Conservation (phyloP, 805 yeast genomes). For the Ogataea chonburiensis region DNA sequence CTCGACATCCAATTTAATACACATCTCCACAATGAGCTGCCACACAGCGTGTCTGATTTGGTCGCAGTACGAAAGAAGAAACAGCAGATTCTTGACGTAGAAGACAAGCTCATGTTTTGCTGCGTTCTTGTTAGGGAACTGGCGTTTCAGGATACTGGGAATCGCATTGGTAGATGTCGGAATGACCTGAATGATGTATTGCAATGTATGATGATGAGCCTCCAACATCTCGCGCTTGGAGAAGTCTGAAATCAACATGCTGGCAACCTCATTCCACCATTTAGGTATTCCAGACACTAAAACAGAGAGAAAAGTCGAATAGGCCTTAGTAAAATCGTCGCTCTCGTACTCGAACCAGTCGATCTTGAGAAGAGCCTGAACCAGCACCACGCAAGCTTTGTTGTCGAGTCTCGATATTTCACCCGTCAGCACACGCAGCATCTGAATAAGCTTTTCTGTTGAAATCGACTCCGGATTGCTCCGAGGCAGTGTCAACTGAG, state of each 20-base stretch:
- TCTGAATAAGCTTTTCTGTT: constrained; percentile 48
- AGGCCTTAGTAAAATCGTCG: constrained; percentile 45
- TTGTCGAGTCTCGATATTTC: constrained; percentile 70
- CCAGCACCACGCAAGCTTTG: constrained; percentile 48
- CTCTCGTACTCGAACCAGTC: constrained; percentile 54
- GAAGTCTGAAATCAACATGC: constrained; percentile 65
- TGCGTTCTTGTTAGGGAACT: constrained; percentile 81
- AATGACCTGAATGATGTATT: constrained; percentile 62
- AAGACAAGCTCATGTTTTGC: constrained; percentile 51
- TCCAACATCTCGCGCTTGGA: constrained; percentile 16
- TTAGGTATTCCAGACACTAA: constrained; percentile 84
- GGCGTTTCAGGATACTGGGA: constrained; percentile 52
- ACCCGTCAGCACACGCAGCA: constrained; percentile 57
- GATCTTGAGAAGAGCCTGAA: constrained; percentile 60
- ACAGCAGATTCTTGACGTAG: constrained; percentile 65
- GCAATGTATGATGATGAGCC: constrained; percentile 64
- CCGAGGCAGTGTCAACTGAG: constrained; percentile 54
- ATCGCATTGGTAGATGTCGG: constrained; percentile 79
- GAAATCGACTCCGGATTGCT: constrained; percentile 55
- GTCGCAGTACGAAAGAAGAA: constrained; percentile 63
- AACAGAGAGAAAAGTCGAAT: constrained; percentile 71
- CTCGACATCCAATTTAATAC: constrained; percentile 88
- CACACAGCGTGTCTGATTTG: constrained; percentile 75
- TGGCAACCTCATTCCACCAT: constrained; percentile 85
- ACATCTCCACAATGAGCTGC: constrained; percentile 75